Base-by-base conservation (phyloP, 2,329 filamentous ascomycete genomes). In the Ophiocordyceps sinensis region DNA sequence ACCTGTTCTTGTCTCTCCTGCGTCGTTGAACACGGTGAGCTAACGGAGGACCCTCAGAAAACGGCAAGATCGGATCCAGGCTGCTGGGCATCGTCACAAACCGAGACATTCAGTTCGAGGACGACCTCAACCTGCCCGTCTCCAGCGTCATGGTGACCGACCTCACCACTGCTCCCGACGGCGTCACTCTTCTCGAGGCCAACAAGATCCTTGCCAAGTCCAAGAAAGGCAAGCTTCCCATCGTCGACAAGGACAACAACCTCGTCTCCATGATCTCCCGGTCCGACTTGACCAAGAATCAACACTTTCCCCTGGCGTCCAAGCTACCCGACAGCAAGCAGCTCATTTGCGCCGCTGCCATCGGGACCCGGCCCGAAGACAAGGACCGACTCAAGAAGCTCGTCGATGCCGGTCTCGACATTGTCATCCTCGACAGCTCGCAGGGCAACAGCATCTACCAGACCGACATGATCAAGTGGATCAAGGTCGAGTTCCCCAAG, bases 361-460 rank as follows among this genome's bases (percentile, higher is more conserved):
- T 98, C 58, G 93, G 93, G 51, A 98, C 91, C 36, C 81, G 91
- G 28, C 85, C 87, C 38, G 86, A 93, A 63, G 91, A 98, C 65
- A 95, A 94, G 72, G 63, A 70, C 44, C 81, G 91, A 51, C 75
- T 98, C 36, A 70, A 82, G 64, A 82, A 85, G 63, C 79, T 98
- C 37, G 88, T 94, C 34, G 89, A 95, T 43, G 91, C 91, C 52
- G 91, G 91, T 47, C 76, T 98, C 40, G 91, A 98, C 57, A 84
- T 98, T 60, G 88, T 95, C 51, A 73, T 98, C 53, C 77, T 98
- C 41, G 91, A 98, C 71, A 91, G 84, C 66, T 93, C 85, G 58
- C 91, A 98, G 69, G 91, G 91, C 51, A 96, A 96, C 77, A 91
- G 83, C 66, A 87, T 96, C 72, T 98, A 89, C 75, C 89, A 96